A percentile compares a stretch with the other conserved stretches of the same genome.
phyloP scores from a whole-genome alignment of 257 asterid species.

The Voacanga thouarsii region DNA sequence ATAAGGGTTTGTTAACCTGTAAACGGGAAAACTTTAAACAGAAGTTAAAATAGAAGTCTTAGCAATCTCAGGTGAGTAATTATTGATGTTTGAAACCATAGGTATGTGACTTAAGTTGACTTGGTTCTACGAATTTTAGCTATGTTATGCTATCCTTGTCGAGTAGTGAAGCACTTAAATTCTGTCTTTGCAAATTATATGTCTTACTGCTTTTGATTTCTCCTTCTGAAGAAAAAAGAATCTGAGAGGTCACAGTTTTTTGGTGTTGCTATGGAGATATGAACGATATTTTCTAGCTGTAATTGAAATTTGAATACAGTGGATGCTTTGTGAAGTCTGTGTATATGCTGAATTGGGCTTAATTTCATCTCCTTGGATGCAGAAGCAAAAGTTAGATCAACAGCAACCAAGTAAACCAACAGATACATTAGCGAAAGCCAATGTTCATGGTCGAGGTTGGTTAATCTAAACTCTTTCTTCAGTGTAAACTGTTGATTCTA shows the following conservation, averaged over 20 bases:
- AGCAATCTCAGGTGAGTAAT: not conserved
- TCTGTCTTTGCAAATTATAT: not conserved
- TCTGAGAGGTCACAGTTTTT: not conserved
- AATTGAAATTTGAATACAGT: not conserved
- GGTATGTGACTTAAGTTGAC: not conserved
- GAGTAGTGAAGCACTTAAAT: not conserved
- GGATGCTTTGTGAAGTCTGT: not conserved
- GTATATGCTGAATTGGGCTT: not conserved
- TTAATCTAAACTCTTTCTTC: conserved; percentile 12
- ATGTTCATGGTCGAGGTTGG: conserved; percentile 39
- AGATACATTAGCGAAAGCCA: conserved; percentile 32
- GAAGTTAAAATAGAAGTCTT: not conserved
- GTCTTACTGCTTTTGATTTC: not conserved
- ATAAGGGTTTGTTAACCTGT: not conserved
- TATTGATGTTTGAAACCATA: not conserved
- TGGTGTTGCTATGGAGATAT: not conserved
- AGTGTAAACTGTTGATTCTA: not conserved
- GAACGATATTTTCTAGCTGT: not conserved
- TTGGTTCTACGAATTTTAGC: not conserved
- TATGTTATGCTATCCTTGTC: not conserved
- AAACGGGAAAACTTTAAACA: not conserved
- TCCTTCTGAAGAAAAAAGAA: not conserved
- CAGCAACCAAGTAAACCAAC: conserved; percentile 39
- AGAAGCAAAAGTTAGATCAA: conserved; percentile 47
- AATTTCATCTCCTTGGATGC: conserved; percentile 20